Evolutionary conservation across 2,329 filamentous ascomycete genomes (phyloP), one percentile per base, ranked within the genome.

Genomic region (Diaporthe citriasiana): DNA sequence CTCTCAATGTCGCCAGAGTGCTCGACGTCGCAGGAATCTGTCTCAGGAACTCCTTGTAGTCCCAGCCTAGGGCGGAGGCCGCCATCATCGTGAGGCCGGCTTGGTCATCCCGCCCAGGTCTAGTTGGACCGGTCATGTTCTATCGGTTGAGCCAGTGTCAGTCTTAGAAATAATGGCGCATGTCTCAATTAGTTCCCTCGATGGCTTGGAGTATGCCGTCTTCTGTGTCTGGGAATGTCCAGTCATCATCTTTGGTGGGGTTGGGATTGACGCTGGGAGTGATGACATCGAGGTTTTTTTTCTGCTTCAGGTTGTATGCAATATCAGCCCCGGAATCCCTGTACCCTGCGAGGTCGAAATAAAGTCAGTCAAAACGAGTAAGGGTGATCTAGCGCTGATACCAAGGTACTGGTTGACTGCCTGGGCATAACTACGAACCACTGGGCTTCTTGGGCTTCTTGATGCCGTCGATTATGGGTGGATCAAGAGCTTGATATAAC

Each of bases 381-480:
- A 13, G 13, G 27, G 6, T 9, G 10, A 1, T 33, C 13, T 12
- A 3, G 25, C n/a, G 56, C 17, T 12, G 56, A 12, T 30, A 17
- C 15, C 0, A 7, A 6, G 22, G 12, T 13, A 40, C 13, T n/a
- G 19, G 1, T 4, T 51, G 22, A 38, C 42, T 27, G 12, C 5
- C 22, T 22, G 3, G 4, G 10, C 13, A 12, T 4, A 25, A 47
- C 47, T 40, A 53, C 63, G 53, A 35, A 63, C 85, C 84, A 63
- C 85, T 85, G 19, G 86, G 86, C 73, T 89, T 89, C 77, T 81
- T 84, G 1, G 86, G 86, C 74, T 88, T 89, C 22, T 79, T 80
- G 4, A 85, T 82, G 1, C 86, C 86, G 71, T 87, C 84, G 65
- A 88, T 84, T 5, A 85, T 45, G 0, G 87, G 86, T 5, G 86